Base-by-base conservation (phyloP, 192 early-diverging fungal genomes). In the Mortierella alpina region DNA sequence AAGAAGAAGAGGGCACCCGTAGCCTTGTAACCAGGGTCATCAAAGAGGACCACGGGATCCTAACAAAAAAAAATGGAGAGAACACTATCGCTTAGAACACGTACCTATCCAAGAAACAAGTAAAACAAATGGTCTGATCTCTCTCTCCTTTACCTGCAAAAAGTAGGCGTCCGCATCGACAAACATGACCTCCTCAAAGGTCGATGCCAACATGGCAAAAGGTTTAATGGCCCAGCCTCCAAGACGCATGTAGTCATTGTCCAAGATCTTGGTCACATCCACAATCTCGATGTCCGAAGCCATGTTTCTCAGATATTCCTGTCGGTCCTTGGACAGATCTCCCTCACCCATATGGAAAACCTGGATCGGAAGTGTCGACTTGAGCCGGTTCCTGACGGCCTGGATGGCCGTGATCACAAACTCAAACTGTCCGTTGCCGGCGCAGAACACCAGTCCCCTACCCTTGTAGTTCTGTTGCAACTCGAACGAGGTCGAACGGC, bases 201-300 rank as follows among this genome's bases (percentile, higher is more conserved):
- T 82, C 5, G 87, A 85, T 0, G 90, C 89, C 17, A 94, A 52
- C 46, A 93, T 63, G 0, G 92, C 87, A 85, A 85, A 93, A 0
- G 93, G 89, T 66, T 94, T 94, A 56, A 92, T 82, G 7, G 88
- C 80, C 92, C 92, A 93, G n/a, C 90, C 90, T n/a, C 70, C 81
- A 58, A 90, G 69, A 6, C 62, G 57, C 49, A 87, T 83, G 46
- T 69, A 70, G 5, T 72, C 66, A 42, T 90, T 72, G 57, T 86
- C 66, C 51, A 89, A 58, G 7, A 71, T 48, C 13, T 87, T 75
- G 6, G 83, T 71, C 18, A 88, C 77, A 18, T 84, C 75, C 8
- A 72, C 42, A 13, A 87, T 23, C 59, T 74, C 82, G 31, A 91
- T 68, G 42, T 68, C 68, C 1, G 54, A 13, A 6, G 78, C 68